Evolutionary conservation across 2,329 filamentous ascomycete genomes (phyloP).

Genomic region (Lecanosticta acicola): DNA sequence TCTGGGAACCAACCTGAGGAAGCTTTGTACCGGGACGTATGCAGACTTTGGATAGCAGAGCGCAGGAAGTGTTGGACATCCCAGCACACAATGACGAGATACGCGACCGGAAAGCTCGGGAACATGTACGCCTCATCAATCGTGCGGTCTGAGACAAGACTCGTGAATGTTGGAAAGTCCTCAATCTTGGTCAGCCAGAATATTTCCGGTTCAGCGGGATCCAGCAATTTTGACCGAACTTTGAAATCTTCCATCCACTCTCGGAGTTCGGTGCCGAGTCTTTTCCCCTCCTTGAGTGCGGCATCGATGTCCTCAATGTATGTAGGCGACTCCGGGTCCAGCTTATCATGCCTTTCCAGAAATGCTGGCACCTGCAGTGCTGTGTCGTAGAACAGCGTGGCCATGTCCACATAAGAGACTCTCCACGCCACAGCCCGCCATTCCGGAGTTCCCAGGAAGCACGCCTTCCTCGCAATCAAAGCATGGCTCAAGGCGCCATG

Average conservation of each 20-base stretch:
- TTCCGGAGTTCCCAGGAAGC: constrained; percentile 24
- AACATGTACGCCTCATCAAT: constrained; percentile 26
- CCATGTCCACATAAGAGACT: constrained; percentile 20
- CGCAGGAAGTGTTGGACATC: constrained; percentile 28
- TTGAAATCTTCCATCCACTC: constrained; percentile 23
- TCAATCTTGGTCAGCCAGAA: constrained; percentile 20
- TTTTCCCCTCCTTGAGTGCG: constrained; percentile 18
- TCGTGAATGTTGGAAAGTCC: constrained; percentile 23
- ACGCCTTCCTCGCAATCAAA: constrained; percentile 26
- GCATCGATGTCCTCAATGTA: constrained; percentile 13
- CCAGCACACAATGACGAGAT: constrained; percentile 30
- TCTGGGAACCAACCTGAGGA: constrained; percentile 19
- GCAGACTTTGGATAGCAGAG: constrained; percentile 20
- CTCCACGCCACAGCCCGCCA: constrained; percentile 27
- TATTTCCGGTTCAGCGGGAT: constrained; percentile 3
- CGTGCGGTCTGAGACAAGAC: constrained; percentile 22
- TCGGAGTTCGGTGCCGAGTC: constrained; percentile 20
- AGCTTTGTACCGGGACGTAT: constrained; percentile 17
- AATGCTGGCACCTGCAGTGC: constrained; percentile 28
- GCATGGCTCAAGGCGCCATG: constrained; percentile 25
- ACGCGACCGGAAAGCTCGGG: constrained; percentile 26
- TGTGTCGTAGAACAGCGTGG: constrained; percentile 26
- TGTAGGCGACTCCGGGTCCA: constrained; percentile 10
- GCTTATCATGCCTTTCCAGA: constrained; percentile 23
- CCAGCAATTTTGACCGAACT: constrained; percentile 6